Evolutionary conservation across 306 rosid species (phyloP), one percentile per base, ranked within the genome.

Genomic region (Dalbergia cultrata): DNA sequence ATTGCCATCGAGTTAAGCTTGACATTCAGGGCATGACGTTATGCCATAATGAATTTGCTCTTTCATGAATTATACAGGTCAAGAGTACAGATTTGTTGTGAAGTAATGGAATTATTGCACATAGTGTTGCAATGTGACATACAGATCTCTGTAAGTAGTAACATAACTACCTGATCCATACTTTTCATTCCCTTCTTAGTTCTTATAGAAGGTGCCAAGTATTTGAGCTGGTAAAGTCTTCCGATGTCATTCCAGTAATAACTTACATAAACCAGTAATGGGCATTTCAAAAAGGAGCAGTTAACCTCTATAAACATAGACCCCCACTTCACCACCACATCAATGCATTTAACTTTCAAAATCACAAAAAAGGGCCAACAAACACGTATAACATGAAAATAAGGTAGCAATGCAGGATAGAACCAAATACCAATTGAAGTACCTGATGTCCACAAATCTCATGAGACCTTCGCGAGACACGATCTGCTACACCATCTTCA

Each of bases 371-470:
- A 45, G 76, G 26, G 11, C 41, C 59, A 73, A 50, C 44, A 63
- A 67, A 54, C 18, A 10, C 37, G 22, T 59, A 54, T 37, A 37
- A 26, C 31, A 26, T 26, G 31, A 39, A 54, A 31, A 47, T 33
- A 10, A 11, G 11, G 57, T 37, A 4, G 47, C 19, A 33, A 54
- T 19, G 64, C 64, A 70, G 39, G 37, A 31, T 19, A 19, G 33
- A 66, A 56, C 65, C 54, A 52, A 77, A 78, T 31, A 49, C 73
- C 31, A 54, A 61, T n/a, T 62, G 13, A 77, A 77, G 67, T 59
- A 95, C 98, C 98, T 91, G 88, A 39, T 91, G 97, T 64, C 98
- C 97, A 70, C 97, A 91, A 21, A 95, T 95, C 80, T 91, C 97
- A 75, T 95, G 98, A 77, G 97, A 77, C 85, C 98, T 90, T 75